Percentiles rank a stretch among this genome's conserved stretches.
These are phyloP conservation scores for Kazachstania psychrophila DNA, from an alignment of 805 yeast species.

Conservation along the genomic window DNA sequence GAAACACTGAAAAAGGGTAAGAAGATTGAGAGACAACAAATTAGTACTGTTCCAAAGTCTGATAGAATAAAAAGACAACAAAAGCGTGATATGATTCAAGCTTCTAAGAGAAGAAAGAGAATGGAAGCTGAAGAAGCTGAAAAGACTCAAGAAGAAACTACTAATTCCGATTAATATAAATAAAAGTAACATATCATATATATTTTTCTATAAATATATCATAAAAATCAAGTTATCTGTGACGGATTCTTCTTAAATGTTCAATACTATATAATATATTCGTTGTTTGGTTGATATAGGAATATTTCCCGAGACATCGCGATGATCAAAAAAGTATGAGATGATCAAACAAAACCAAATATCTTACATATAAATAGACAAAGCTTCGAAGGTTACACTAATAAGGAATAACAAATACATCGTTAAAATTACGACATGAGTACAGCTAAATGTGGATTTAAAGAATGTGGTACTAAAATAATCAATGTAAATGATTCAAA, in stretches of 20 bases:
- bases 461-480: slow-evolving; percentile 16
- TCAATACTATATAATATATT: too few species aligned
- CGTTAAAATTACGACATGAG: too few species aligned
- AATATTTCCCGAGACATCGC: too few species aligned
- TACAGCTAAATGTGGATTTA: slow-evolving; percentile 21
- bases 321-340: too few species aligned
- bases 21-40: slow-evolving; percentile 48
- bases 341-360: too few species aligned
- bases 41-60: slow-evolving; percentile 74
- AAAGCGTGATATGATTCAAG: slow-evolving; percentile 62
- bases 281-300: too few species aligned
- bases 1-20: slow-evolving; percentile 43
- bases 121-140: slow-evolving; percentile 1
- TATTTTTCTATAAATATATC: too few species aligned
- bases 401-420: too few species aligned
- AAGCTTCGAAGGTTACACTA: too few species aligned
- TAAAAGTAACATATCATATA: not conserved
- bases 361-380: too few species aligned
- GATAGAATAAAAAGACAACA: slow-evolving; percentile 56
- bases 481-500: slow-evolving; percentile 10
- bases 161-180: not conserved
- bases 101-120: slow-evolving; percentile 53
- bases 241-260: too few species aligned
- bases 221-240: too few species aligned
- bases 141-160: not conserved